These are phyloP conservation scores for Lycium barbarum DNA, from an alignment of 257 asterid genomes.

Conservation along the genomic window DNA sequence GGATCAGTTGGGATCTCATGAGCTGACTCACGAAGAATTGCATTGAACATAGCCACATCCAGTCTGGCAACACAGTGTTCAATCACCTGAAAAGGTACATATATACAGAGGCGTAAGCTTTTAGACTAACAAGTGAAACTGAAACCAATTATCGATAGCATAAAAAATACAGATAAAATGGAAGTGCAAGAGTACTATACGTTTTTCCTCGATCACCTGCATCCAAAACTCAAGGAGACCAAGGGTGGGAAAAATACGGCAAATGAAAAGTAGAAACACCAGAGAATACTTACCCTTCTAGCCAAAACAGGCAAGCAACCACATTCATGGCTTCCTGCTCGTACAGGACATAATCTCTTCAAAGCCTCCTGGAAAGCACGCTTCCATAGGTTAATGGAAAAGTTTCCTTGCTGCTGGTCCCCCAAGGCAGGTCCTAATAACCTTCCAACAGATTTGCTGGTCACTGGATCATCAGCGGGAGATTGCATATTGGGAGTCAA, in stretches of 20 bases:
- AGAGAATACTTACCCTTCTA: conserved; percentile 63
- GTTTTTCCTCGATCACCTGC: background rate
- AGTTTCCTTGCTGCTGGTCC: conserved; percentile 80
- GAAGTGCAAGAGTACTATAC: background rate
- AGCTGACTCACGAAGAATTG: conserved; percentile 94
- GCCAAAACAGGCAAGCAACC: conserved; percentile 96
- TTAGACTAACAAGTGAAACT: background rate
- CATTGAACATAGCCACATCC: conserved; percentile 97
- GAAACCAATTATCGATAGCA: background rate
- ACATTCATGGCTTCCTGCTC: conserved; percentile 90
- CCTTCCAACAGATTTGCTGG: conserved; percentile 53
- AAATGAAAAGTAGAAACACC: conserved; percentile 24
- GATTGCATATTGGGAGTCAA: conserved; percentile 94
- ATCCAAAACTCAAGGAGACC: background rate
- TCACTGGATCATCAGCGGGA: conserved; percentile 49
- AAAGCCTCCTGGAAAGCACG: conserved; percentile 84
- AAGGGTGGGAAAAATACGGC: background rate
- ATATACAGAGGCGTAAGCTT: background rate
- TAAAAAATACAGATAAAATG: conserved; percentile 15
- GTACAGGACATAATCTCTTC: conserved; percentile 90
- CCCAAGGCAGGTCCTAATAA: conserved; percentile 73
- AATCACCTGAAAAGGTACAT: conserved; percentile 64
- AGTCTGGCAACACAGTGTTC: conserved; percentile 89
- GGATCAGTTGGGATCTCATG: conserved; percentile 99
- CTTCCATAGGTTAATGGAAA: conserved; percentile 80